A percentile compares a stretch with the other conserved stretches of the same genome.
Conservation (phyloP, 208 protist genomes). For the Trypanosoma melophagium region DNA sequence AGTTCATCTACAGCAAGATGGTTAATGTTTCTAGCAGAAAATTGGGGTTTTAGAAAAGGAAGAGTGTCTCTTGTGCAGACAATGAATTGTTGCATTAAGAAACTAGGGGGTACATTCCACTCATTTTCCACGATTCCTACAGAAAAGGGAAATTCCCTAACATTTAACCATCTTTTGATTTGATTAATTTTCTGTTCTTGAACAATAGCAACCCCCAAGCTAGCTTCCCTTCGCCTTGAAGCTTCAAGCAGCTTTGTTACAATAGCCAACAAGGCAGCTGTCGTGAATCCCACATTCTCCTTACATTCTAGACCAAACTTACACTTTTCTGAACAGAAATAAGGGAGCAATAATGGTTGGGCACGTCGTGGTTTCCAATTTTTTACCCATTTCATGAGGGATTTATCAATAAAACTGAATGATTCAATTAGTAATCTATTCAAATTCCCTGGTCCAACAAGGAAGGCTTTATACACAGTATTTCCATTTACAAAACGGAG, state of each 20-base stretch:
- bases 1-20: background rate
- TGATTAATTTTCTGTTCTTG: background rate
- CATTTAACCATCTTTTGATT: background rate
- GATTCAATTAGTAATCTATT: slow-evolving; percentile 1
- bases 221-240: background rate
- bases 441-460: background rate
- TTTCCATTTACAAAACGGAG: too few relatives aligned
- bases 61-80: background rate
- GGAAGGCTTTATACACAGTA: slow-evolving; percentile 7
- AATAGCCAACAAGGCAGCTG: background rate
- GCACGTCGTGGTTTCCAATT: background rate
- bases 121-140: background rate
- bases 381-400: background rate
- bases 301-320: background rate
- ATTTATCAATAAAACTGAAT: background rate
- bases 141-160: background rate
- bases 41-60: background rate
- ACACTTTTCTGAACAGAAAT: background rate
- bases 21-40: background rate
- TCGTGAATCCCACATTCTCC: background rate
- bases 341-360: background rate
- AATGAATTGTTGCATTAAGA: background rate
- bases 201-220: background rate
- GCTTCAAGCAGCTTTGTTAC: background rate
- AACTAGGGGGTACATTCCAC: background rate